Percentiles rank a stretch among this genome's conserved stretches.
phyloP scores from a whole-genome alignment of 768 basidiomycete genomes.

The Boletus huronensis region DNA sequence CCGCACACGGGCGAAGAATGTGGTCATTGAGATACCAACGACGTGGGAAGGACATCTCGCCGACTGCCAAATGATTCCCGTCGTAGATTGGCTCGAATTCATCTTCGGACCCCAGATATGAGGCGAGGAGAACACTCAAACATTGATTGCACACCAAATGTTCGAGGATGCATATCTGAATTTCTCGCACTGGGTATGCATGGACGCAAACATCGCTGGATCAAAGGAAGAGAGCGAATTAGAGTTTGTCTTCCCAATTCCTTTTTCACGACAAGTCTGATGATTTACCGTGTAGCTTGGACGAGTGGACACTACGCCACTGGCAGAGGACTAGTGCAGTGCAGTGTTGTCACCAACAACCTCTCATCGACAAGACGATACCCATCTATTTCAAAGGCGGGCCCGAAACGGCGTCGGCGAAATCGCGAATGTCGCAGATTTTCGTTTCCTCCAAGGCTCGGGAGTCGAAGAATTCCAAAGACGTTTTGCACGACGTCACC shows the following conservation, averaged over 20 bases:
- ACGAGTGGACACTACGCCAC: constrained; percentile 7
- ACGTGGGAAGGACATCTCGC: constrained; percentile 3
- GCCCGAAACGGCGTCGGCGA: no score
- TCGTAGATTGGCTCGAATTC: constrained; percentile 12
- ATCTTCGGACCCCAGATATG: constrained; percentile 2
- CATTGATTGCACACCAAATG: no score
- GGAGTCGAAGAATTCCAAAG: not conserved
- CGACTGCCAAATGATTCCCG: constrained; percentile 12
- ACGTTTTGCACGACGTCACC: not conserved
- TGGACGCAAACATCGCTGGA: constrained; percentile 4
- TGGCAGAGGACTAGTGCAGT: constrained; percentile 16
- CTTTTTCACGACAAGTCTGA: not conserved
- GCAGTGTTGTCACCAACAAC: constrained; percentile 15
- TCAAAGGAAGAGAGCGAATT: not conserved
- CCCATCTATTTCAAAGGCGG: constrained; percentile 11
- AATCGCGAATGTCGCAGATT: constrained; percentile 4
- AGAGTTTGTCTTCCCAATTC: not conserved
- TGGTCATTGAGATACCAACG: not conserved
- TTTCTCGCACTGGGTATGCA: constrained; percentile 17
- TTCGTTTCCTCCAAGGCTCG: no score
- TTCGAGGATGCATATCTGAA: constrained; percentile 1
- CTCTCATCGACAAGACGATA: constrained; percentile 10
- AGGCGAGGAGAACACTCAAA: not conserved
- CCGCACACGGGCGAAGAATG: not conserved
- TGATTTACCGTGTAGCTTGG: no score